Evolutionary conservation across 306 rosid genomes (phyloP).

Genomic region (Macrotyloma uniflorum): DNA sequence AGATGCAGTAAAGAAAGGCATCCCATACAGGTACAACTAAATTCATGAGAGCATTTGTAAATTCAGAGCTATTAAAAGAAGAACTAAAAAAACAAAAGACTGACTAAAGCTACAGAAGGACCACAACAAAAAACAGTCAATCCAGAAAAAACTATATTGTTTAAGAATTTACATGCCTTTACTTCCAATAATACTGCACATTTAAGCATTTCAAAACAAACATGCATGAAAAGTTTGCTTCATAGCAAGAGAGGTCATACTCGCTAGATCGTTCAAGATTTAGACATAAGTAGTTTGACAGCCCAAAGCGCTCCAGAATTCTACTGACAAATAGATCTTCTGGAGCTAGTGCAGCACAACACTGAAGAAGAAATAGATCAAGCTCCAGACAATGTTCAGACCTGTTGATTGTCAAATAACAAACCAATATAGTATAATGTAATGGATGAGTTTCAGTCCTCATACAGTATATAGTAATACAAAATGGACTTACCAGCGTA

Average conservation of each 20-base stretch:
- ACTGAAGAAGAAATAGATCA: conserved; percentile 97
- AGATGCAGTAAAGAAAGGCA: conserved; percentile 8
- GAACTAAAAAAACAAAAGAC: not conserved
- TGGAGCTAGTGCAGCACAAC: conserved; percentile 93
- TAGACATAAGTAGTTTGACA: conserved; percentile 73
- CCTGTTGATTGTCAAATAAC: conserved; percentile 54
- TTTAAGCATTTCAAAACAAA: conserved; percentile 20
- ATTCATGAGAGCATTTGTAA: not conserved
- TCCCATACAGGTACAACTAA: not conserved
- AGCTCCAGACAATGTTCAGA: conserved; percentile 90
- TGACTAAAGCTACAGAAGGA: not conserved
- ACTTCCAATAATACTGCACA: not conserved
- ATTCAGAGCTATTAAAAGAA: not conserved
- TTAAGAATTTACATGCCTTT: conserved; percentile 7
- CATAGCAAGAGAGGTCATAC: conserved; percentile 51
- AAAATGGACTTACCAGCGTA: conserved; percentile 73
- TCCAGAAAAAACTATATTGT: conserved; percentile 7
- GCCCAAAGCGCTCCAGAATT: conserved; percentile 83
- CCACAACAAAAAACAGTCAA: not conserved
- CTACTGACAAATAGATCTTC: conserved; percentile 75
- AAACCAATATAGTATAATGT: conserved; percentile 22
- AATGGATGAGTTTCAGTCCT: conserved; percentile 14
- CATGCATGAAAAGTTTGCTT: conserved; percentile 29
- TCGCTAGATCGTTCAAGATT: conserved; percentile 70
- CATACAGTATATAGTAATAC: conserved; percentile 30